Percentiles rank a stretch among this genome's conserved stretches.
Evolutionary conservation across 2,329 filamentous ascomycete species (phyloP).

Genomic region (Hypoxylon rubiginosum): DNA sequence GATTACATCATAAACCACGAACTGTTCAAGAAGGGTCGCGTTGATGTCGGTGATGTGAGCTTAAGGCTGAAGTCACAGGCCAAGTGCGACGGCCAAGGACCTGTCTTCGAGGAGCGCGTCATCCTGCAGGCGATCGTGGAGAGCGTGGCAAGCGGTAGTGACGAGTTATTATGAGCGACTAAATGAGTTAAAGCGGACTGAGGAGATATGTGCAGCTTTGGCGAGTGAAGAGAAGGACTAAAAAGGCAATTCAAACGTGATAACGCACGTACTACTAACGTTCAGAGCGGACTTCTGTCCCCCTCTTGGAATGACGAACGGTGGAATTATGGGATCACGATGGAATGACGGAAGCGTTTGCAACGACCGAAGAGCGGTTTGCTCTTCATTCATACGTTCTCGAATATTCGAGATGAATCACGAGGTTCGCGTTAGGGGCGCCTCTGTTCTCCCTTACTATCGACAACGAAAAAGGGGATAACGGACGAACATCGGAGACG

Average conservation of each 20-base stretch:
- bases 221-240: neutral
- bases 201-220: no score
- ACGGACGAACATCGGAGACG: neutral
- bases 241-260: neutral
- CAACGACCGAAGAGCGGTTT: neutral
- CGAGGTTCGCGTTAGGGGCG: neutral
- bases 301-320: conserved; percentile 20
- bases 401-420: neutral
- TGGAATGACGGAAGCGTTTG: conserved; percentile 25
- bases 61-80: conserved; percentile 81
- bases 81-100: conserved; percentile 87
- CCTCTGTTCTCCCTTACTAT: neutral
- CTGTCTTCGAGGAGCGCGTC: conserved; percentile 84
- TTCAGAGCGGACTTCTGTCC: neutral
- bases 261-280: neutral
- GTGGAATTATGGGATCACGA: conserved; percentile 22
- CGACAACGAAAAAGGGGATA: neutral
- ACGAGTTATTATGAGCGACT: conserved; percentile 75
- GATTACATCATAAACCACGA: conserved; percentile 88
- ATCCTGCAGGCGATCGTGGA: conserved; percentile 82
- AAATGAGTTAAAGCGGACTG: neutral
- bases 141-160: conserved; percentile 81
- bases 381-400: conserved; percentile 6
- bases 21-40: conserved; percentile 79
- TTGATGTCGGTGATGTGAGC: conserved; percentile 86